Evolutionary conservation across 1,284 basidiomycete species (phyloP).

Genomic region (Trametes polyzona): DNA sequence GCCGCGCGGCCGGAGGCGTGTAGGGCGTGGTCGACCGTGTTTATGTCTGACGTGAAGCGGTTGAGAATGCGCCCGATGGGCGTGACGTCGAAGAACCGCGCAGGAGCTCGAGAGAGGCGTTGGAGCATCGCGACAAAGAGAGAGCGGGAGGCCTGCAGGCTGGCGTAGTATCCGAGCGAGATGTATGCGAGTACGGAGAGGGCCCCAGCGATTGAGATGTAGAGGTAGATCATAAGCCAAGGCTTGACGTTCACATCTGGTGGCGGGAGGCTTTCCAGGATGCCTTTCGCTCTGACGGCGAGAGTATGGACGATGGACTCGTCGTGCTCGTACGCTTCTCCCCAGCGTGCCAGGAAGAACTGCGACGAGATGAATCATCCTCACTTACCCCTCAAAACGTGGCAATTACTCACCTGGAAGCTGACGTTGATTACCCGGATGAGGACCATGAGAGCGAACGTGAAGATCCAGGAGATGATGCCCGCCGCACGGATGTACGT

Average conservation of each 20-base stretch:
- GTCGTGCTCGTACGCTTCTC: slow-evolving; percentile 58
- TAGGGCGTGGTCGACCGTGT: slow-evolving; percentile 66
- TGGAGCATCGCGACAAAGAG: slow-evolving; percentile 58
- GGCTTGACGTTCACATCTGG: slow-evolving; percentile 62
- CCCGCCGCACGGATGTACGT: slow-evolving; percentile 69
- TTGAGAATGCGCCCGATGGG: slow-evolving; percentile 78
- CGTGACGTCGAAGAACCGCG: slow-evolving; percentile 71
- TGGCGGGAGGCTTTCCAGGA: slow-evolving; percentile 55
- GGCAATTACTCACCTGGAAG: slow-evolving; percentile 50
- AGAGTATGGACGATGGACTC: slow-evolving; percentile 34
- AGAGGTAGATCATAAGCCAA: slow-evolving; percentile 69
- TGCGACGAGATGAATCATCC: slow-evolving; percentile 27
- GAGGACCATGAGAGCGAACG: slow-evolving; percentile 55
- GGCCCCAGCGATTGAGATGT: slow-evolving; percentile 61
- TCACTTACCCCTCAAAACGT: neutral
- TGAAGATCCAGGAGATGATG: slow-evolving; percentile 55
- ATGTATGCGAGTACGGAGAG: slow-evolving; percentile 58
- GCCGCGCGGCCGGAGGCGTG: slow-evolving; percentile 61
- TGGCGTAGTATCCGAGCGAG: slow-evolving; percentile 67
- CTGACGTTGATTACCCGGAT: slow-evolving; percentile 60
- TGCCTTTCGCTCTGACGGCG: slow-evolving; percentile 32
- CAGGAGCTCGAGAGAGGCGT: slow-evolving; percentile 60
- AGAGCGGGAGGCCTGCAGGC: slow-evolving; percentile 63
- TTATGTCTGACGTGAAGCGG: slow-evolving; percentile 82
- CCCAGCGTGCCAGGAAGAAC: slow-evolving; percentile 69